Conservation (phyloP, 1,139 yeast species). For the Candida neerlandica region DNA sequence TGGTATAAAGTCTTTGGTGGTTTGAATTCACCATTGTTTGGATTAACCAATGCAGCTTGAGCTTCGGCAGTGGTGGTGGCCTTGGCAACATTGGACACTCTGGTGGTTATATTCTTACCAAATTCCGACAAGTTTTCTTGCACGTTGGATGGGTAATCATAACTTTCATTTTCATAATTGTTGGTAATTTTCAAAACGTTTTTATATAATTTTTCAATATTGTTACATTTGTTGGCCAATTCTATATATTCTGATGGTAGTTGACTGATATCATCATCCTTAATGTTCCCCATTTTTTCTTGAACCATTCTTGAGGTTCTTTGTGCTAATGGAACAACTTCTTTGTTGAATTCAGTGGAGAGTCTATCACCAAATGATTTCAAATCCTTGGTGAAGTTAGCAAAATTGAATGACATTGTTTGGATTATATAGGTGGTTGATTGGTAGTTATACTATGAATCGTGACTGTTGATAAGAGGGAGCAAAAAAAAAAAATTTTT, state of each 20-base stretch:
- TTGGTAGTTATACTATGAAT: background rate
- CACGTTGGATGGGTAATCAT: constrained; percentile 82
- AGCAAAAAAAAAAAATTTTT: background rate
- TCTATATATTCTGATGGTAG: constrained; percentile 82
- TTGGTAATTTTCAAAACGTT: constrained; percentile 72
- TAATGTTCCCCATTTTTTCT: constrained; percentile 71
- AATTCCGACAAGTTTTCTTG: constrained; percentile 77
- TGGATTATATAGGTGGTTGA: background rate
- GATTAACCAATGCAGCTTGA: constrained; percentile 67
- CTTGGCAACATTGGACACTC: constrained; percentile 69
- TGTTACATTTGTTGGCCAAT: constrained; percentile 74
- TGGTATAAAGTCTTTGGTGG: constrained; percentile 87
- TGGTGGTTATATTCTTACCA: constrained; percentile 65
- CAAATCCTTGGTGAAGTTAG: constrained; percentile 45
- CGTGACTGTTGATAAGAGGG: background rate
- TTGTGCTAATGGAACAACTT: constrained; percentile 68
- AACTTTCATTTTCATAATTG: constrained; percentile 73
- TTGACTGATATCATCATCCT: constrained; percentile 74
- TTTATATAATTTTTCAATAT: constrained; percentile 70
- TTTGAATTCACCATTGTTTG: constrained; percentile 53
- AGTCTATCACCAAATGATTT: constrained; percentile 43
- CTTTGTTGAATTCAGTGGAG: constrained; percentile 47
- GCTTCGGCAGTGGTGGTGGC: constrained; percentile 85
- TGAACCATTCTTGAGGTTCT: constrained; percentile 80
- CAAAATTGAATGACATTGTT: constrained; percentile 48